Base-by-base conservation (phyloP, 2,329 filamentous ascomycete species). In the Fusarium graminum region DNA sequence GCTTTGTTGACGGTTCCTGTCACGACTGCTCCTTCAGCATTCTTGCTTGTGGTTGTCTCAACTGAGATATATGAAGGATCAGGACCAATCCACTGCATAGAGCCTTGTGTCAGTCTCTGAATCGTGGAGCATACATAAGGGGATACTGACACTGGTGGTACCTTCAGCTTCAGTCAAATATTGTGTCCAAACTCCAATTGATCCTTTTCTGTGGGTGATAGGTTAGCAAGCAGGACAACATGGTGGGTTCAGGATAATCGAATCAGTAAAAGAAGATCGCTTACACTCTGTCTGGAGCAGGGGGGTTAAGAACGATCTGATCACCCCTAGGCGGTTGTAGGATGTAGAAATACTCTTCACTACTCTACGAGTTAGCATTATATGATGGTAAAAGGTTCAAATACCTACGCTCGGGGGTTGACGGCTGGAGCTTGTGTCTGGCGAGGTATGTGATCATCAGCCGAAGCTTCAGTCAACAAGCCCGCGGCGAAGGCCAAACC, bases 161-260 rank as follows among this genome's bases (percentile, higher is more conserved):
- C 51, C 51, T 17, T 12, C 41, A 39, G n/a, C 14, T 26, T 45
- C 51, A 26, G 51, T 40, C 30, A 53, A 43, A 53, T 53, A 53
- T n/a, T 53, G 22, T 29, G 41, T 53, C 41, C 41, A 53, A 32
- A 53, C 32, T 25, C 51, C 51, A 8, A 53, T 45, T 13, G 51
- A 53, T 32, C 41, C 51, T 30, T 45, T 44, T 5, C 51, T 53
- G 17, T 46, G 25, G 51, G 17, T 11, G 25, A 10, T 17, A 17
- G 26, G 44, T 36, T 28, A 47, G 32, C 17, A 43, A 25, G 9
- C 17, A 25, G 7, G 16, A 13, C 25, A 29, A 43, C 28, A 29
- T 3, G 11, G 26, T 42, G 25, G 22, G 16, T 16, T 28, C 14
- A 26, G 26, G 12, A 43, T 43, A 29, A 2, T 17, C 3, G 10